Base-by-base conservation (phyloP, 805 yeast genomes). In the Candida tibetensis region DNA sequence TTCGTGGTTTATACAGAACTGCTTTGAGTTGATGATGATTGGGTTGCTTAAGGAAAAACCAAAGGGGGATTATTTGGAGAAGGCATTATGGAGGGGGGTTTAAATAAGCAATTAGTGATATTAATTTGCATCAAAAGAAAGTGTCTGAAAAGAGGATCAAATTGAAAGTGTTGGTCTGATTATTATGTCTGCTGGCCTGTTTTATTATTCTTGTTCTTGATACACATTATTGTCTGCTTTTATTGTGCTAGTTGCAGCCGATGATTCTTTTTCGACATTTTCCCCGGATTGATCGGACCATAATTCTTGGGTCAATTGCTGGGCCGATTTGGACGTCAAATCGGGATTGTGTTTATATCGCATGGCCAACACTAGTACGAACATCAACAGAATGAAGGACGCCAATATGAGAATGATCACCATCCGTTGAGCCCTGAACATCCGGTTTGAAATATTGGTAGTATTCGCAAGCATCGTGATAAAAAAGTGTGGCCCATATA, bases 1-100 rank as follows among this genome's bases (percentile, higher is more conserved):
- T 47, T 75, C 87, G 3, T 77, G 93, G 77, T 89, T 89, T 54
- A 62, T 85, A 43, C 90, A 85, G 48, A 79, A 80, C 14, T 69
- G 90, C 34, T 76, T 76, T 17, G 95, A 88, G 53, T 66, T 89
- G 41, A 76, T 79, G 41, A 64, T 75, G 45, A 62, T 85, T 39
- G 96, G 96, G 0, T 62, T 86, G 32, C 55, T 87, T 14, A 79
- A 79, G 46, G 83, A 81, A 36, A 74, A 74, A 30, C 63, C 80
- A 12, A 80, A 79, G 55, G 76, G 77, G 21, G 89, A 85, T 48
- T 68, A 72, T 39, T 65, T 85, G 29, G 91, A 85, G 48, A 86
- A 83, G 51, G 67, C 79, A 12, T 58, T 79, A 4, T 85, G 93
- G 93, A 81, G 72, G 49, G 86, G 79, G 19, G 57, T 84, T 12